These are phyloP conservation scores for Leccinum aurantiacum DNA, from an alignment of 768 basidiomycete genomes.

Conservation along the genomic window DNA sequence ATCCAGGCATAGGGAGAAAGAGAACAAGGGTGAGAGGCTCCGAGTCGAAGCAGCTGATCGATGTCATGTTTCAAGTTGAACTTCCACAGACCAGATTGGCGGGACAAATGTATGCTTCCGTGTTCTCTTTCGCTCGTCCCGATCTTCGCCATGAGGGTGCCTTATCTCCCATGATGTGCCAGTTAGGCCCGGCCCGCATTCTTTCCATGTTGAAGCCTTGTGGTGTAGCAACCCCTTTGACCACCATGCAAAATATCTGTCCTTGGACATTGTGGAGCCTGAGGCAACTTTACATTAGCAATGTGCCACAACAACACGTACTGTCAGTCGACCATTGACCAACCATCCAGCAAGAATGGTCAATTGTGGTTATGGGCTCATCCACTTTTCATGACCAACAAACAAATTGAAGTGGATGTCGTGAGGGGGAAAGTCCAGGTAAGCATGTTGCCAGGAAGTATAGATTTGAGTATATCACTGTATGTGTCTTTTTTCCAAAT, in stretches of 20 bases:
- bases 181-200: too few relatives aligned
- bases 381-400: too few relatives aligned
- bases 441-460: conserved; percentile 43
- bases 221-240: too few relatives aligned
- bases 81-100: not conserved
- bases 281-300: not conserved
- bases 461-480: conserved; percentile 45
- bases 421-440: conserved; percentile 72
- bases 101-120: not conserved
- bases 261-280: not conserved
- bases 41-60: conserved; percentile 1
- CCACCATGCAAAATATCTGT: not conserved
- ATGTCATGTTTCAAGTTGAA: not conserved
- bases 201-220: too few relatives aligned
- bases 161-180: too few relatives aligned
- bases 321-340: too few relatives aligned
- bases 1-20: not conserved
- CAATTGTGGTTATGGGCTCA: too few relatives aligned
- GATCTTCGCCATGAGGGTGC: too few relatives aligned
- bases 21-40: not conserved
- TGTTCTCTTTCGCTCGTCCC: too few relatives aligned
- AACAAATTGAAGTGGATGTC: conserved; percentile 47
- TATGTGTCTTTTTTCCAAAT: conserved; percentile 28
- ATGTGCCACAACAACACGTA: too few relatives aligned
- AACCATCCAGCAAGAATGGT: too few relatives aligned